Percentiles rank a stretch among this genome's conserved stretches.
Evolutionary conservation across 441 rosid genomes (phyloP).

Genomic region (Mallotus repandus): DNA sequence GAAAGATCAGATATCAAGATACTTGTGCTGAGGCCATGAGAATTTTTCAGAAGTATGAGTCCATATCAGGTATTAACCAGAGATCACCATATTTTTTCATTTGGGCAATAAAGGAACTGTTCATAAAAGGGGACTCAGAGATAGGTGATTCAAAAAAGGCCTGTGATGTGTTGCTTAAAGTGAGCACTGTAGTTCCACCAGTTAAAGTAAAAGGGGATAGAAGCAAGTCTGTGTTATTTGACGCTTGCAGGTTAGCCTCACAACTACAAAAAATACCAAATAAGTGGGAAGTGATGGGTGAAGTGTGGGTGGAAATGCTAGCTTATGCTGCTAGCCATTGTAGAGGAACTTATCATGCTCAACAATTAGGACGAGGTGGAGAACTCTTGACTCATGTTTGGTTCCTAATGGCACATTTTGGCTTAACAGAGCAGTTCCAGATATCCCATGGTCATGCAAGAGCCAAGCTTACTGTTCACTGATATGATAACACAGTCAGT

Average conservation of each 20-base stretch:
- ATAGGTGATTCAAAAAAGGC: slow-evolving; percentile 8
- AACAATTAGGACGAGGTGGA: slow-evolving; percentile 36
- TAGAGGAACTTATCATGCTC: slow-evolving; percentile 32
- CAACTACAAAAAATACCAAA: slow-evolving; percentile 4
- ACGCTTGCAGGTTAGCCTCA: slow-evolving; percentile 26
- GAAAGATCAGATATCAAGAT: slow-evolving; percentile 35
- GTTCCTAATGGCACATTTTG: slow-evolving; percentile 42
- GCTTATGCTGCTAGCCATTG: slow-evolving; percentile 32
- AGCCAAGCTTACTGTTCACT: slow-evolving; percentile 24
- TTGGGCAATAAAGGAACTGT: background rate
- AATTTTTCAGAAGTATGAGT: slow-evolving; percentile 25
- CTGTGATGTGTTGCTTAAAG: slow-evolving; percentile 18
- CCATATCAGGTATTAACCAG: background rate
- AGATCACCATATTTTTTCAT: background rate
- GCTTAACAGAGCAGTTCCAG: slow-evolving; percentile 36
- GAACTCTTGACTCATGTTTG: slow-evolving; percentile 42
- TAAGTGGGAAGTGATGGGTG: slow-evolving; percentile 28
- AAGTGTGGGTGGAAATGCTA: slow-evolving; percentile 38
- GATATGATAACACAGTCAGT: background rate
- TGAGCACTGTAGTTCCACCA: slow-evolving; percentile 24
- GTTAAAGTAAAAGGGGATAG: slow-evolving; percentile 28
- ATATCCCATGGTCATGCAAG: slow-evolving; percentile 34
- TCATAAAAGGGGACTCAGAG: background rate
- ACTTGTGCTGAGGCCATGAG: slow-evolving; percentile 20
- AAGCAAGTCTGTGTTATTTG: slow-evolving; percentile 41